phyloP scores from a whole-genome alignment of 805 yeast genomes.

The Candida pini region DNA sequence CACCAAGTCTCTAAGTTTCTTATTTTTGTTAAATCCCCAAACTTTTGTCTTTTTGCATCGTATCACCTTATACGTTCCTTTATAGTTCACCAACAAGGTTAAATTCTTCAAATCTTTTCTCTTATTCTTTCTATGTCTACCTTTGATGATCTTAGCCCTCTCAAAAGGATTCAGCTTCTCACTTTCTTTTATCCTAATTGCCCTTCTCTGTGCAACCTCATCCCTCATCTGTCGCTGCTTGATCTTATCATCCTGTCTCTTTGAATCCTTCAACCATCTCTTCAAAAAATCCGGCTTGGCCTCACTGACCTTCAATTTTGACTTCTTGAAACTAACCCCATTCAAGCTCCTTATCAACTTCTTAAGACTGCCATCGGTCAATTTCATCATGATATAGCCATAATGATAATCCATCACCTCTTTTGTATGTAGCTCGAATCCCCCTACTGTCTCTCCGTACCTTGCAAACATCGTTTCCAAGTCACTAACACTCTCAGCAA shows the following conservation, averaged over 20 bases:
- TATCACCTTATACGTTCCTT: conserved; percentile 50
- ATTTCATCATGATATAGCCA: conserved; percentile 61
- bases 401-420: conserved; percentile 49
- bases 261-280: conserved; percentile 41
- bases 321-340: conserved; percentile 73
- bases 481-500: conserved; percentile 40
- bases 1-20: conserved; percentile 55
- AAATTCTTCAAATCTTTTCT: conserved; percentile 50
- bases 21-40: conserved; percentile 85
- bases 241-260: conserved; percentile 33
- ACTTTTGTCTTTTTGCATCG: conserved; percentile 69
- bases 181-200: conserved; percentile 39
- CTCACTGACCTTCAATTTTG: conserved; percentile 49
- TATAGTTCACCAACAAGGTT: conserved; percentile 59
- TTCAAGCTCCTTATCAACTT: conserved; percentile 54
- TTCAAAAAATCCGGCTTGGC: conserved; percentile 56
- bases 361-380: conserved; percentile 38
- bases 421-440: conserved; percentile 50
- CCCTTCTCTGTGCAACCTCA: conserved; percentile 30
- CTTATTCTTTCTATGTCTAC: conserved; percentile 53
- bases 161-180: conserved; percentile 32
- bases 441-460: conserved; percentile 50
- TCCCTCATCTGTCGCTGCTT: conserved; percentile 27
- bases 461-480: conserved; percentile 52
- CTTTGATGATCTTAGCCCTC: conserved; percentile 29